phyloP scores from a whole-genome alignment of 129 eudicot genomes.

The Helichrysum umbraculigerum region DNA sequence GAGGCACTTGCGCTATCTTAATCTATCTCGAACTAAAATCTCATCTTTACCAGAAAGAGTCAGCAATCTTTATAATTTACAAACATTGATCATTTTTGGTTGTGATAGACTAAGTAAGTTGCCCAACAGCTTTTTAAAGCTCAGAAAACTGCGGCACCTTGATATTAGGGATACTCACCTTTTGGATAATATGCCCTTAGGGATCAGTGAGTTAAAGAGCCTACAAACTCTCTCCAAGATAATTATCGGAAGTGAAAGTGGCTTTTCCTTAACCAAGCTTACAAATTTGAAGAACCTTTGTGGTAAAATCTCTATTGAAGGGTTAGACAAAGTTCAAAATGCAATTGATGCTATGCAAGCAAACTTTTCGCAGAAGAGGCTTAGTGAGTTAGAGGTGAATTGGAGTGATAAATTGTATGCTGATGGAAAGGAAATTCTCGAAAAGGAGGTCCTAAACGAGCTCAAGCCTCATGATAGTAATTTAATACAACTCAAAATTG shows the following conservation, averaged over 20 bases:
- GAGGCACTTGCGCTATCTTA: conserved; percentile 39
- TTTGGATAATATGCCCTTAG: conserved; percentile 41
- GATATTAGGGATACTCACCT: conserved; percentile 31
- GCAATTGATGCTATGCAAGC: neutral
- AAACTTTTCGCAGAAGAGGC: conserved; percentile 24
- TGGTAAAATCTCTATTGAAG: neutral
- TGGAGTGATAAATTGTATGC: neutral
- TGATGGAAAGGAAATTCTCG: neutral
- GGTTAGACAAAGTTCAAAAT: conserved; percentile 19
- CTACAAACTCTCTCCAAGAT: too few relatives aligned
- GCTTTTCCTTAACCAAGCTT: conserved; percentile 23
- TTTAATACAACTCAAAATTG: neutral
- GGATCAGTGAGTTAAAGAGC: conserved; percentile 27
- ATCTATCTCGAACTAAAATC: conserved; percentile 23
- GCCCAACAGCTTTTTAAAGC: conserved; percentile 23
- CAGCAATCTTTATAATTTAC: conserved; percentile 34
- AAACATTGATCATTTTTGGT: conserved; percentile 35
- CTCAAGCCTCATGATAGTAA: conserved; percentile 28
- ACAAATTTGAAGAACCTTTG: conserved; percentile 19
- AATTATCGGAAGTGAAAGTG: conserved; percentile 27
- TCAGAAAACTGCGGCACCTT: conserved; percentile 42
- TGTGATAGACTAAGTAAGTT: conserved; percentile 30
- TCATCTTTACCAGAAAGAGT: conserved; percentile 30
- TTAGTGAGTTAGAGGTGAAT: conserved; percentile 16
- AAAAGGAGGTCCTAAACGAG: conserved; percentile 11